phyloP scores from a whole-genome alignment of 2,329 filamentous ascomycete genomes.

The Fusarium pseudograminearum region DNA sequence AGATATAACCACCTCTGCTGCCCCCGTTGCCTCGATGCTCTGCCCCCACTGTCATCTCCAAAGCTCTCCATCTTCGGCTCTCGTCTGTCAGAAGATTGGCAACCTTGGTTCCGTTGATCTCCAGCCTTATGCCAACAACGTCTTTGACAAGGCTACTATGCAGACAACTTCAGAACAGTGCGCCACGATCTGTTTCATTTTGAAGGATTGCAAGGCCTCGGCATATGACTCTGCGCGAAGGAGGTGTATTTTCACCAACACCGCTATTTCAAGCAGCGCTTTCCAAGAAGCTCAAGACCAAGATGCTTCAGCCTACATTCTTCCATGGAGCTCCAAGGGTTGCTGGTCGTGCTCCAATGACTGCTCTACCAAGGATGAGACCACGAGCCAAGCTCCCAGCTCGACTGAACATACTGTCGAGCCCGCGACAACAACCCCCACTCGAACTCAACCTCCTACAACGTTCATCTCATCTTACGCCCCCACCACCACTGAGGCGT shows the following conservation, averaged over 20 bases:
- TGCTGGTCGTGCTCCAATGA: conserved; percentile 12
- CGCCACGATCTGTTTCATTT: not conserved
- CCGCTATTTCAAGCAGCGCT: not conserved
- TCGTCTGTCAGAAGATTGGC: conserved; percentile 12
- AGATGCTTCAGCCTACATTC: not conserved
- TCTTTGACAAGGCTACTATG: not conserved
- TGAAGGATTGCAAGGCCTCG: not conserved
- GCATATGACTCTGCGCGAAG: not conserved
- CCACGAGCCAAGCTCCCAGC: not conserved
- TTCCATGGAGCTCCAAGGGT: conserved; percentile 7
- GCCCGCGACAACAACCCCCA: not conserved
- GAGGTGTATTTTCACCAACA: conserved; percentile 9
- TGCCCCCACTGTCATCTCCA: not conserved
- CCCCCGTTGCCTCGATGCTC: accelerated
- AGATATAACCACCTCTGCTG: not conserved
- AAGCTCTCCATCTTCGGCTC: not conserved
- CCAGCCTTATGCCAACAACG: conserved; percentile 10
- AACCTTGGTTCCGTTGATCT: conserved; percentile 2
- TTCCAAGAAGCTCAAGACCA: not conserved
- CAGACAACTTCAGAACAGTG: conserved; percentile 17
- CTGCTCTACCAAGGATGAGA: not conserved
- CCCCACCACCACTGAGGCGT: conserved; percentile 8
- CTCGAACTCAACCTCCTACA: conserved; percentile 2
- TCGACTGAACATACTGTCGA: not conserved
- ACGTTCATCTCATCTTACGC: conserved; percentile 4